Conservation (phyloP, 352 stramenopile species). For the Phytophthora chlamydospora region DNA sequence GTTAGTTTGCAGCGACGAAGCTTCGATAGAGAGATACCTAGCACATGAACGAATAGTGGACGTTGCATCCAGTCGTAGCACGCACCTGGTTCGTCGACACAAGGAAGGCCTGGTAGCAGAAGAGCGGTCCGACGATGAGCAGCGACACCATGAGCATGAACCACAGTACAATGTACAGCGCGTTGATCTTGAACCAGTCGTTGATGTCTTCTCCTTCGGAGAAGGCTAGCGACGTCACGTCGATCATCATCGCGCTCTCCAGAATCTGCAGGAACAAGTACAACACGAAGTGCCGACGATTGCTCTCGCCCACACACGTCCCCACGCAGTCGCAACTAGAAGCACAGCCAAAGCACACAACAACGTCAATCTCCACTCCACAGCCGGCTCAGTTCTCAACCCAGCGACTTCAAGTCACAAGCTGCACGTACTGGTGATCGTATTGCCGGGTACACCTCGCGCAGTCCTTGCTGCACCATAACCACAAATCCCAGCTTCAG, state of each 20-base stretch:
- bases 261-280: constrained; percentile 69
- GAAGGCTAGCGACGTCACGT: constrained; percentile 58
- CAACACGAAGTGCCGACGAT: constrained; percentile 68
- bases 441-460: constrained; percentile 76
- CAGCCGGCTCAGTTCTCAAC: not conserved
- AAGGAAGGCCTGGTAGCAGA: constrained; percentile 74
- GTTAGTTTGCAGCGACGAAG: constrained; percentile 2
- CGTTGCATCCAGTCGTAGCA: not conserved
- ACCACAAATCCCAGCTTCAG: constrained; percentile 4
- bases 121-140: constrained; percentile 62
- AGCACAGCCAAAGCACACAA: not conserved
- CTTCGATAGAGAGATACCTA: too few species aligned
- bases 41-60: not conserved
- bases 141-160: constrained; percentile 64
- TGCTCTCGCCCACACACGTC: constrained; percentile 74
- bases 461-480: constrained; percentile 65
- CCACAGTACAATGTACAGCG: constrained; percentile 67
- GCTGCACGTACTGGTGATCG: constrained; percentile 71
- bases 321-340: constrained; percentile 78
- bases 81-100: constrained; percentile 66
- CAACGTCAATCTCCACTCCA: not conserved
- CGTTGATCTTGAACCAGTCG: constrained; percentile 78
- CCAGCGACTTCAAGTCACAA: not conserved
- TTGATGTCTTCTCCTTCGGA: constrained; percentile 60
- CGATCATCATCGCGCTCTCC: constrained; percentile 55